Base-by-base conservation (phyloP, 2,329 filamentous ascomycete genomes). In the Raffaelea arxii region DNA sequence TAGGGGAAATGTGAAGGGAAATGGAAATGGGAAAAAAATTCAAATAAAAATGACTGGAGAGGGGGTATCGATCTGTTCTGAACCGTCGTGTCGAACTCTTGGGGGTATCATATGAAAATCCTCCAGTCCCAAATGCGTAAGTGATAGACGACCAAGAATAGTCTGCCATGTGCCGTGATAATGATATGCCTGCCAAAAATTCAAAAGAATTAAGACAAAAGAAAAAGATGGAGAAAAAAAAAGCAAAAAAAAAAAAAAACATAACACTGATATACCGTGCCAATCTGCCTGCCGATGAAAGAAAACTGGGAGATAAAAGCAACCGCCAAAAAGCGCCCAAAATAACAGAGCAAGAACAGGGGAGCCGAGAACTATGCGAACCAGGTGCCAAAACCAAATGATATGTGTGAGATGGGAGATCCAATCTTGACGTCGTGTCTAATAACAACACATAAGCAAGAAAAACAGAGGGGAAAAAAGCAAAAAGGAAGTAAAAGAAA, bases 31-130 rank as follows among this genome's bases (percentile, higher is more conserved):
- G 22, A 25, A n/a, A 25, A 43, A 43, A 43, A n/a, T 38, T 19
- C 21, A 44, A 46, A 49, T 35, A 45, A 47, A 50, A 30, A 30
- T 49, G 37, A 51, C 22, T 37, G 47, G 49, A 53, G 49, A 52
- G 40, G 51, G n/a, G 51, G 51, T 53, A 53, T 53, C 51, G 48
- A 48, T 49, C 46, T 52, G 48, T 46, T 46, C 37, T 46, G 46
- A 52, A 44, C 36, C 25, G 12, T 43, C 41, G 4, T 39, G 39
- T 42, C 22, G 38, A 46, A 46, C 35, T 50, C 46, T 27, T 42
- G 40, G 41, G 49, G 50, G 50, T 52, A 52, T 52, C 50, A 50
- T 44, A 48, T 52, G 46, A 49, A 48, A 48, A 47, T 52, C 44
- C 41, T 52, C 46, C 46, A 42, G 37, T 49, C 30, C 48, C 37